Base-by-base conservation (phyloP, 2,329 filamentous ascomycete genomes). In the Fusarium buxicola region DNA sequence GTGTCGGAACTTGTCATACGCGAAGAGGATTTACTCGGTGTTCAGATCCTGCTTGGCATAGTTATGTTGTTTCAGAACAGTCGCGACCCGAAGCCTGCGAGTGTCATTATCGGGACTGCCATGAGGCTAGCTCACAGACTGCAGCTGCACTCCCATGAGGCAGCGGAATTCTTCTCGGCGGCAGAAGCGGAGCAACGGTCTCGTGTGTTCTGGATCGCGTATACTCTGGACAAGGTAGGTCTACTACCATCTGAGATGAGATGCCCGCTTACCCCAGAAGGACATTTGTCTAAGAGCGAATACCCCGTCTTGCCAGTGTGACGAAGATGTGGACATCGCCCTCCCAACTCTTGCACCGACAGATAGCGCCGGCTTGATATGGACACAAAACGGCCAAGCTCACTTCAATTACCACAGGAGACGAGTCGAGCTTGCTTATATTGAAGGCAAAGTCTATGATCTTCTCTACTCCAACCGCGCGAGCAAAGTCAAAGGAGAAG, bases 371-470 rank as follows among this genome's bases (percentile, higher is more conserved):
- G 75, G 76, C 5, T 58, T 76, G 5, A 65, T 81, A 18, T 74
- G 69, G 49, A 77, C 75, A 1, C 65, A 68, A 5, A 75, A 80
- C 28, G 74, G 75, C 5, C 59, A 62, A 3, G 64, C 67, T 0
- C 69, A 70, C 35, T 73, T 81, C 55, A 76, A 79, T 61, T 75
- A 75, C 44, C 76, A 80, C 53, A 72, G 78, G 5, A 56, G 73
- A n/a, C 73, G 77, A 2, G 71, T 80, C 3, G 76, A 79, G 40
- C 72, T 81, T 3, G 74, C 76, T 1, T 74, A 78, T 31, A 72
- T 81, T 7, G 59, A 80, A 24, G 79, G 79, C 16, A 76, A 74
- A 43, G 71, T 79, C 0, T 80, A 79, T 40, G 78, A 81, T 28
- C 69, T 73, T 8, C 65, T 81, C 2, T 77, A 77, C 54, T 73